Evolutionary conservation across 768 basidiomycete species (phyloP), one percentile per base, ranked within the genome.

Genomic region (Tylopilus subfusipes): DNA sequence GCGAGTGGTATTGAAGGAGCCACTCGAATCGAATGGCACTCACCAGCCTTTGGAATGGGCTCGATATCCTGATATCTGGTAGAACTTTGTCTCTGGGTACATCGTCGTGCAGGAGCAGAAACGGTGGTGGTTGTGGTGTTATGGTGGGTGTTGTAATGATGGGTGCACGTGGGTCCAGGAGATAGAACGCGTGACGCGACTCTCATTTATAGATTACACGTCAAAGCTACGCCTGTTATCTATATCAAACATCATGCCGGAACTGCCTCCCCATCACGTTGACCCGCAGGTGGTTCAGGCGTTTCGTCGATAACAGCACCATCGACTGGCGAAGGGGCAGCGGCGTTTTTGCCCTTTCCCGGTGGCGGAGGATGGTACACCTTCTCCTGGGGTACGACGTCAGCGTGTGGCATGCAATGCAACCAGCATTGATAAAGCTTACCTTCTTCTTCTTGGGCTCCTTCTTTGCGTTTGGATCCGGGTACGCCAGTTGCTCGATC

Each of bases 341-440:
- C 43, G 8, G 52, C 51, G 45, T 82, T 83, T 70, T 78, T 88
- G 39, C 86, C 89, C 60, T 84, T 91, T 1, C 88, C 88, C 0
- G 88, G 88, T 2, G 89, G 90, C 9, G 88, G 90, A 4, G 90
- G 90, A 63, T 87, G 86, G 75, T 90, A 92, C 9, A 85, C 84
- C 68, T 90, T 90, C 52, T 84, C 85, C 88, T 90, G 54, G 0
- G 59, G 4, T 5, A 19, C 34, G 16, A 36, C 13, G 45, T 58
- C 5, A 64, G 39, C 21, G 6, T 25, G 10, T 11, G 33, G 3
- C 38, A 12, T 45, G 19, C 42, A 5, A 27, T 22, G 46, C 27
- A 5, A 38, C 3, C 7, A 2, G 2, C 31, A 8, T 50, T 2
- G 45, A 21, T 10, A 8, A 47, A 16, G 21, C 53, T 34, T 8